Conservation (phyloP, 139 green algal genomes). For the Diplosphaera chodatii region DNA sequence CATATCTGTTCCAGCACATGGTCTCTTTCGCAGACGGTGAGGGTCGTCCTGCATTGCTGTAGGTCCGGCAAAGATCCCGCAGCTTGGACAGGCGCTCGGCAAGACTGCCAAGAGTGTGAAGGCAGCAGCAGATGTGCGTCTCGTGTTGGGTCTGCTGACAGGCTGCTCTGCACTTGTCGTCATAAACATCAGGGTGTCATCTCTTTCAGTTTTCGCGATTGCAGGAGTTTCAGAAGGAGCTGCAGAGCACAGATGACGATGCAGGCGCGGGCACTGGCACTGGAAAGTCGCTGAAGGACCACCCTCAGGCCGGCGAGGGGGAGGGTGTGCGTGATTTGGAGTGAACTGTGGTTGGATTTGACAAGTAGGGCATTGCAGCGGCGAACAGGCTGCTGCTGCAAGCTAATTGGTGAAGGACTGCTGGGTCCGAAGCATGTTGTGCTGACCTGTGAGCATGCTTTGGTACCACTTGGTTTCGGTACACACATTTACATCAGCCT, state of each 20-base stretch:
- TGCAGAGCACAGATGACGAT: not conserved
- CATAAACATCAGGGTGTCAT: no score
- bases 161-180: not conserved
- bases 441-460: no score
- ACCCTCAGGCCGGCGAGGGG: not conserved
- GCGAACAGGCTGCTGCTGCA: no score
- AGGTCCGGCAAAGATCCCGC: not conserved
- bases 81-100: not conserved
- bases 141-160: not conserved
- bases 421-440: no score
- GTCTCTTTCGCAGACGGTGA: no score
- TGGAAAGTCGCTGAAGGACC: not conserved
- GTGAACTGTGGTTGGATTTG: slow-evolving; percentile 1
- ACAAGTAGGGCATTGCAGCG: no score
- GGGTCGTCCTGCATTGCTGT: no score
- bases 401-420: no score
- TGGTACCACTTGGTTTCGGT: no score
- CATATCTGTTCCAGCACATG: not conserved
- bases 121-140: not conserved
- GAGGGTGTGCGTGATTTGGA: not conserved
- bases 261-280: not conserved
- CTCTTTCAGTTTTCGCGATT: not conserved
- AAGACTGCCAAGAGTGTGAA: not conserved
- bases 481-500: no score
- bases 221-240: not conserved